These are phyloP conservation scores for Annona cherimola DNA, from an alignment of 164 flowering plant species.

Conservation along the genomic window DNA sequence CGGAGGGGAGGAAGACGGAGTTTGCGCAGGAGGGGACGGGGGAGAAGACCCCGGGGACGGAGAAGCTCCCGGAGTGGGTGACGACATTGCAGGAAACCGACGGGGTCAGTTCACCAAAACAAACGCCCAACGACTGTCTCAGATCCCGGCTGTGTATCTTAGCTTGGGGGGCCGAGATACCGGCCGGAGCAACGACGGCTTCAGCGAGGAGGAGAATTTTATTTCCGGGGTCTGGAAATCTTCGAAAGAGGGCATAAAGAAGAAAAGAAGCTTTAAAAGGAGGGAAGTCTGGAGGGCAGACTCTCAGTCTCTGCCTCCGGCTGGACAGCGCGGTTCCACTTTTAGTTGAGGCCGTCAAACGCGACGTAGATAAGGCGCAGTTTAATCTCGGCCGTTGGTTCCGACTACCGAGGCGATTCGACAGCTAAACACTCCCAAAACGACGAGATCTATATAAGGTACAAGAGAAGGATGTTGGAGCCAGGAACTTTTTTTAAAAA, in stretches of 20 bases:
- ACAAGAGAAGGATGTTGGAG: too few species aligned
- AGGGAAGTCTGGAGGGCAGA: neutral
- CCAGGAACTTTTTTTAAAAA: too few species aligned
- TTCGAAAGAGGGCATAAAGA: neutral
- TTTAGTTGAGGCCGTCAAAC: neutral
- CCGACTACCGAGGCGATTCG: neutral
- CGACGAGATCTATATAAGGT: too few species aligned
- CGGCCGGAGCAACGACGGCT: neutral
- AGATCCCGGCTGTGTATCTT: neutral
- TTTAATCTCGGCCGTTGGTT: neutral
- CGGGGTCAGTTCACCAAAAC: neutral
- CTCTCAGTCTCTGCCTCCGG: neutral
- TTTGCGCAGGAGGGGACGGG: slow-evolving; percentile 21
- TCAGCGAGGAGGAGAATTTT: neutral
- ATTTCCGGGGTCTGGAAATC: neutral
- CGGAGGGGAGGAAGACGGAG: slow-evolving; percentile 9
- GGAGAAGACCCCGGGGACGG: slow-evolving; percentile 30
- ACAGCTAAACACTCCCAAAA: neutral
- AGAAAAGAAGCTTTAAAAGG: neutral
- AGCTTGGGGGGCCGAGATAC: neutral
- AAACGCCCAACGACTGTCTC: neutral
- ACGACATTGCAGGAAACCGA: slow-evolving; percentile 12
- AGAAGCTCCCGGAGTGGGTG: slow-evolving; percentile 13
- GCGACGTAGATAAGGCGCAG: neutral
- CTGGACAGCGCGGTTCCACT: neutral